These are phyloP conservation scores for Oryza longistaminata DNA, from an alignment of 176 grass and related monocot species.

Conservation along the genomic window DNA sequence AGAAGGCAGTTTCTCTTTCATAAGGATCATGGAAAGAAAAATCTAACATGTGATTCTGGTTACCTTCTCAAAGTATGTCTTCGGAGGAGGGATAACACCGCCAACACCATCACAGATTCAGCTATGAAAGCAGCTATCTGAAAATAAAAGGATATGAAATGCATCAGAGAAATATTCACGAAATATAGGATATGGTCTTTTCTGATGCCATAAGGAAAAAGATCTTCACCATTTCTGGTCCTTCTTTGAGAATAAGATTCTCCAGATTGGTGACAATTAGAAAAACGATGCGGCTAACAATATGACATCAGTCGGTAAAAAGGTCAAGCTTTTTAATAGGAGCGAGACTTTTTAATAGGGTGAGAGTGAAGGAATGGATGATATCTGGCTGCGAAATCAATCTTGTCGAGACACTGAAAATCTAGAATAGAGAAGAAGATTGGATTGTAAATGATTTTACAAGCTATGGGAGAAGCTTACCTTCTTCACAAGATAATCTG, in stretches of 20 bases:
- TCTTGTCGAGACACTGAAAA: too few relatives aligned
- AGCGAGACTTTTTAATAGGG: too few relatives aligned
- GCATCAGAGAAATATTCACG: background rate
- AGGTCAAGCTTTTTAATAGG: too few relatives aligned
- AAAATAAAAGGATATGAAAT: background rate
- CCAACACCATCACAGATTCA: constrained; percentile 95
- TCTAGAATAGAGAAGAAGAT: too few relatives aligned
- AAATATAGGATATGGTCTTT: background rate
- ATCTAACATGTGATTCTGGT: background rate
- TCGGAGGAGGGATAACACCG: constrained; percentile 90
- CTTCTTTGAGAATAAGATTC: constrained; percentile 96
- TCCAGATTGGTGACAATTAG: too few relatives aligned
- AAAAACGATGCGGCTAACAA: too few relatives aligned
- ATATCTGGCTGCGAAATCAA: too few relatives aligned
- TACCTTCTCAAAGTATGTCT: constrained; percentile 95
- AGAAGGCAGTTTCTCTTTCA: background rate
- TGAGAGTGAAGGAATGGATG: too few relatives aligned
- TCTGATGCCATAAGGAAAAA: background rate
- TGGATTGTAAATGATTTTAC: too few relatives aligned
- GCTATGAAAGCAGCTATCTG: constrained; percentile 99
- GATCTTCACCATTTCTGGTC: constrained; percentile 79
- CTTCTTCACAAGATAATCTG: too few relatives aligned
- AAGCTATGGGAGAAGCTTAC: too few relatives aligned
- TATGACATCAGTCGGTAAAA: too few relatives aligned
- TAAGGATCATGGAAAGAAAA: background rate